A percentile compares a stretch with the other conserved stretches of the same genome.
Conservation (phyloP, 2,329 filamentous ascomycete genomes). For the Fusarium citri region DNA sequence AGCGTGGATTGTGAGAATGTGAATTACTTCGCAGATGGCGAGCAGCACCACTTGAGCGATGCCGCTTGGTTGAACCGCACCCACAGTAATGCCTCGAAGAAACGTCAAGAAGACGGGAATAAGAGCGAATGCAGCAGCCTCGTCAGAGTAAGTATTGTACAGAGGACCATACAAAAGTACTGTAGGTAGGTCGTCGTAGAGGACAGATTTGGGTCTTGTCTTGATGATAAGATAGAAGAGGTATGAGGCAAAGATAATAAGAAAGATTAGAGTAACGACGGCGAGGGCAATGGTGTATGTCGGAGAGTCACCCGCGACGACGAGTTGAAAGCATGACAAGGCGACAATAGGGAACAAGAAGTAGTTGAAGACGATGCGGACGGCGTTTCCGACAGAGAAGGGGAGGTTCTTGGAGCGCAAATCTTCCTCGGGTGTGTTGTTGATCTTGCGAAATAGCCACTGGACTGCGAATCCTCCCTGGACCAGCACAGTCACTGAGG, state of each 20-base stretch:
- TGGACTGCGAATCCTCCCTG: conserved; percentile 82
- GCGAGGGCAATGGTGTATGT: conserved; percentile 79
- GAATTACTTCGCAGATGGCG: conserved; percentile 92
- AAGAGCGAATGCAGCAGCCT: conserved; percentile 88
- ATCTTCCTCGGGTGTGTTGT: conserved; percentile 83
- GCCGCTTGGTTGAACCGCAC: conserved; percentile 90
- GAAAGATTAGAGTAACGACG: conserved; percentile 76
- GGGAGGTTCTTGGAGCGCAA: conserved; percentile 91
- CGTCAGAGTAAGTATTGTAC: conserved; percentile 97
- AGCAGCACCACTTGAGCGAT: conserved; percentile 93
- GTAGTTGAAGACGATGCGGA: conserved; percentile 92
- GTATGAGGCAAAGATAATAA: conserved; percentile 81
- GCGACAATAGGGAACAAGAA: conserved; percentile 89
- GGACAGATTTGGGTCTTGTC: conserved; percentile 83
- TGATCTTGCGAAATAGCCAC: conserved; percentile 79
- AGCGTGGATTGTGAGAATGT: conserved; percentile 86
- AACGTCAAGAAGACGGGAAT: conserved; percentile 88
- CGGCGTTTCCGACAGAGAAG: conserved; percentile 81
- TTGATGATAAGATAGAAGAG: conserved; percentile 82
- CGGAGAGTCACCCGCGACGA: conserved; percentile 76
- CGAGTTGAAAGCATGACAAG: conserved; percentile 90
- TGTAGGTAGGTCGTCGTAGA: conserved; percentile 94
- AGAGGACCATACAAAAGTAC: conserved; percentile 90
- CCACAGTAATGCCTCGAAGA: conserved; percentile 88
- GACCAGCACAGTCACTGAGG: conserved; percentile 72